Percentiles rank a stretch among this genome's conserved stretches.
Conservation (phyloP, 2,329 filamentous ascomycete species). For the Claviceps arundinis region DNA sequence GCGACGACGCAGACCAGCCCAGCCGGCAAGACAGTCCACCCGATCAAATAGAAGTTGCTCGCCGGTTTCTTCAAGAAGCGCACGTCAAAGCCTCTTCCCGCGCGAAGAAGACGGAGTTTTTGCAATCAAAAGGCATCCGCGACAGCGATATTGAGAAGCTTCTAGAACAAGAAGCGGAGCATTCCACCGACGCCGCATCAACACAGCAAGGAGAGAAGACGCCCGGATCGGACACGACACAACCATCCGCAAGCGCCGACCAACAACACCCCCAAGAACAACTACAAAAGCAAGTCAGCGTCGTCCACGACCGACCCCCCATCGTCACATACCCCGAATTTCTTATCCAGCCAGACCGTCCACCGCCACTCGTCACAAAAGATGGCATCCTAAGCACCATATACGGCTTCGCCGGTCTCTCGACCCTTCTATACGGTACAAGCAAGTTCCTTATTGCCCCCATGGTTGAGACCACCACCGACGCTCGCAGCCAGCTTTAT, state of each 20-base stretch:
- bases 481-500: constrained; percentile 40
- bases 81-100: constrained; percentile 53
- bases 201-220: constrained; percentile 1
- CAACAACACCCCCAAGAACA: constrained; percentile 12
- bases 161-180: constrained; percentile 27
- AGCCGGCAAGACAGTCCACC: constrained; percentile 11
- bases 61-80: constrained; percentile 63
- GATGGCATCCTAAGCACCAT: constrained; percentile 44
- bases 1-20: constrained; percentile 6
- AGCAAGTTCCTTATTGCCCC: constrained; percentile 56
- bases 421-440: constrained; percentile 55
- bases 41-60: constrained; percentile 46
- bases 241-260: constrained; percentile 5
- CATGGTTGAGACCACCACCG: constrained; percentile 39
- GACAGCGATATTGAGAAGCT: constrained; percentile 55
- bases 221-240: background rate
- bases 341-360: constrained; percentile 40
- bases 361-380: constrained; percentile 50
- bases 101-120: constrained; percentile 63
- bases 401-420: constrained; percentile 42
- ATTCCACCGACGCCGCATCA: constrained; percentile 4
- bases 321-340: constrained; percentile 62
- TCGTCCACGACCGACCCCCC: constrained; percentile 34
- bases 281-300: background rate
- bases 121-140: constrained; percentile 62